Evolutionary conservation across 805 yeast species (phyloP), one percentile per base, ranked within the genome.

Genomic region (Brettanomyces nanus): DNA sequence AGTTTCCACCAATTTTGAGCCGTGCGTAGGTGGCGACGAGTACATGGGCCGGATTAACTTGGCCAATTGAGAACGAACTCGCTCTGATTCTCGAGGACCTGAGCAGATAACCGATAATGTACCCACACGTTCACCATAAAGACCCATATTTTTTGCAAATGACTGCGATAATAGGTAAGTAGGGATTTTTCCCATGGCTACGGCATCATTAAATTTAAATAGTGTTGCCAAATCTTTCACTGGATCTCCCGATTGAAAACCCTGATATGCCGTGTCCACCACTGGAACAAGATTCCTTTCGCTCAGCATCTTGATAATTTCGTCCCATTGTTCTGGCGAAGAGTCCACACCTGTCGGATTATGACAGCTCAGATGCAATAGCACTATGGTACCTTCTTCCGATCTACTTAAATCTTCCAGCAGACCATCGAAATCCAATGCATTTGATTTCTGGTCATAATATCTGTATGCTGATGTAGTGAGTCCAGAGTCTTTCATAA

Each of bases 271-370:
- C 78, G 82, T 78, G 66, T 89, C 97, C 44, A 89, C 75, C 56
- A 90, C 68, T 29, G 95, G 95, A 59, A 83, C 72, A 52, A 85
- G 73, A 31, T 71, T 64, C 56, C 75, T 73, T 35, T 66, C 58
- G 49, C 72, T 63, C 29, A 84, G 56, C 25, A 80, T 75, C 35
- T 79, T 75, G 51, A 84, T 68, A 28, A 90, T 84, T 58, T 71
- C 62, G 44, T 72, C 68, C 96, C 95, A 87, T 57, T 89, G 85
- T 45, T 76, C 84, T 20, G 64, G 61, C 14, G 85, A 76, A 44
- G 95, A 92, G 58, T 89, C 97, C 59, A 89, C 77, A 46, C 97
- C 97, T 15, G 97, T 90, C 39, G 97, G 97, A 68, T 89, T 90
- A 67, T 89, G 97, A 53, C 96, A 92, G 58, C 96, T 87, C 6